A percentile compares a stretch with the other conserved stretches of the same genome.
phyloP scores from a whole-genome alignment of 306 rosid genomes.

The Lathyrus tuberosus region DNA sequence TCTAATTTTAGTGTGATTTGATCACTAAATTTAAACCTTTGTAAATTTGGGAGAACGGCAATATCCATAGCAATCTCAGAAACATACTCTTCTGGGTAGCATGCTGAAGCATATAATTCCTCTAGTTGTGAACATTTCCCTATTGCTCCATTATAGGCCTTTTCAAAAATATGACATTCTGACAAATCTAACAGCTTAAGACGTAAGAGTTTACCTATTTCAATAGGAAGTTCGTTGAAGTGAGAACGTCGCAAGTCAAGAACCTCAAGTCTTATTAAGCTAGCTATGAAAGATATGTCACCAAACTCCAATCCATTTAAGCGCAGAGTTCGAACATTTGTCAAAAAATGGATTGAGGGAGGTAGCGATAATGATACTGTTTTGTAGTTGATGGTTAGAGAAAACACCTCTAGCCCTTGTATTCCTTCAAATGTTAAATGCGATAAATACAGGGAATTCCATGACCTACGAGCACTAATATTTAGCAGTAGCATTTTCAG shows the following conservation, averaged over 20 bases:
- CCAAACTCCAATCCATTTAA: background rate
- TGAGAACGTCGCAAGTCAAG: background rate
- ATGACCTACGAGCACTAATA: background rate
- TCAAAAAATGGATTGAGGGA: constrained; percentile 12
- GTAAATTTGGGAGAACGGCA: constrained; percentile 18
- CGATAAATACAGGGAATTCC: background rate
- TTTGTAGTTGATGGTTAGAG: background rate
- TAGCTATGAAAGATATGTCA: constrained; percentile 31
- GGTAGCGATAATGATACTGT: background rate
- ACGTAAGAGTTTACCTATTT: background rate
- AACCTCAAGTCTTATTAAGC: constrained; percentile 13
- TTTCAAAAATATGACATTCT: background rate
- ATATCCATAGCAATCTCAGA: background rate
- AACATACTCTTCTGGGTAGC: background rate
- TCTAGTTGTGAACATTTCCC: constrained; percentile 36
- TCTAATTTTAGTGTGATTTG: background rate
- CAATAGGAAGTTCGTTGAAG: background rate
- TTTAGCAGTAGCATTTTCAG: constrained; percentile 15
- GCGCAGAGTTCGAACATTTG: constrained; percentile 16
- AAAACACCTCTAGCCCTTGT: background rate
- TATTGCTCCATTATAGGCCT: constrained; percentile 5
- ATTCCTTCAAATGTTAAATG: constrained; percentile 18
- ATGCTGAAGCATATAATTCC: background rate
- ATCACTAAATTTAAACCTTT: background rate
- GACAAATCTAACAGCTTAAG: constrained; percentile 13